A percentile compares a stretch with the other conserved stretches of the same genome.
Evolutionary conservation across 2,329 filamentous ascomycete species (phyloP).

Genomic region (Aspergillus cejpii): DNA sequence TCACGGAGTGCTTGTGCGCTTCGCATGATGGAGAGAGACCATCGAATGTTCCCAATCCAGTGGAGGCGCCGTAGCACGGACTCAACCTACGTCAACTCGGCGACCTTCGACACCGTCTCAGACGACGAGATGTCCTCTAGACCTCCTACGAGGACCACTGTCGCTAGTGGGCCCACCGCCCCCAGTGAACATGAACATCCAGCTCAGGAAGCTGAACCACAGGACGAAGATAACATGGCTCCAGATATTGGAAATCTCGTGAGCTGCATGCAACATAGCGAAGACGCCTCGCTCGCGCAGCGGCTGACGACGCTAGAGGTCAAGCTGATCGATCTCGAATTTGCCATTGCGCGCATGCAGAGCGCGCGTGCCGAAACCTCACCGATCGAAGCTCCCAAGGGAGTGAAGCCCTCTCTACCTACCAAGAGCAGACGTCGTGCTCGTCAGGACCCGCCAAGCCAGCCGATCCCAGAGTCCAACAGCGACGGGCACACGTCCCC

Average conservation of each 20-base stretch:
- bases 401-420: slow-evolving; percentile 14
- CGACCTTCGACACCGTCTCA: slow-evolving; percentile 25
- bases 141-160: slow-evolving; percentile 25
- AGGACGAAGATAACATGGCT: slow-evolving; percentile 18
- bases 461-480: slow-evolving; percentile 3
- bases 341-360: slow-evolving; percentile 45
- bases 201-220: slow-evolving; percentile 14
- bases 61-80: slow-evolving; percentile 40
- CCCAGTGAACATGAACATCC: slow-evolving; percentile 19
- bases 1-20: slow-evolving; percentile 42
- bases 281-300: slow-evolving; percentile 39
- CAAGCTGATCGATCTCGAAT: slow-evolving; percentile 47
- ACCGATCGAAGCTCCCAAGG: slow-evolving; percentile 11
- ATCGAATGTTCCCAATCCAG: slow-evolving; percentile 37
- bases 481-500: slow-evolving; percentile 8
- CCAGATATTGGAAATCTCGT: slow-evolving; percentile 37
- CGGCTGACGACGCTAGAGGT: slow-evolving; percentile 46
- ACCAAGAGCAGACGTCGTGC: slow-evolving; percentile 4
- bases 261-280: slow-evolving; percentile 37
- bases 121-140: slow-evolving; percentile 23
- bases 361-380: slow-evolving; percentile 23
- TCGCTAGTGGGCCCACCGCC: slow-evolving; percentile 22
- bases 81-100: slow-evolving; percentile 32
- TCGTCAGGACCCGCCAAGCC: slow-evolving; percentile 19
- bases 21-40: slow-evolving; percentile 29